These are phyloP conservation scores for Kernera saxatilis DNA, from an alignment of 345 rosid species.

Conservation along the genomic window DNA sequence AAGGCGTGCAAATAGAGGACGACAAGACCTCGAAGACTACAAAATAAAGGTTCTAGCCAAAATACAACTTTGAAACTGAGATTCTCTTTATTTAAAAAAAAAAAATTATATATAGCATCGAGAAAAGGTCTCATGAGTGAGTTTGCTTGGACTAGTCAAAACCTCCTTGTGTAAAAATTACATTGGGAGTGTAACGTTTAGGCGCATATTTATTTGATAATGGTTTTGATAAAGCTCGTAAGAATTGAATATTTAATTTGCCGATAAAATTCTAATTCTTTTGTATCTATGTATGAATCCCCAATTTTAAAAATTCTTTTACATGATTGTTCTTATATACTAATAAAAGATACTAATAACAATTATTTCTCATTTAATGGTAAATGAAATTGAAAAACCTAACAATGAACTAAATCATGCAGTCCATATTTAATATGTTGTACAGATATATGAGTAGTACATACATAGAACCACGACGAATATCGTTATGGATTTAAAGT, in stretches of 20 bases:
- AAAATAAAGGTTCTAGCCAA: slow-evolving; percentile 27
- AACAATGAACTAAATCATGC: neutral
- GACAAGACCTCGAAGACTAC: slow-evolving; percentile 42
- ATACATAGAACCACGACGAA: neutral
- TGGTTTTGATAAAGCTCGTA: neutral
- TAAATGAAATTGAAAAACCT: neutral
- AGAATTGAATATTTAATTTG: neutral
- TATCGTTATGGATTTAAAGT: neutral
- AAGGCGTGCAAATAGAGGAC: slow-evolving; percentile 32
- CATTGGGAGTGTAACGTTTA: neutral
- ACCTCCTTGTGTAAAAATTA: neutral
- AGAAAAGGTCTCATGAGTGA: slow-evolving; percentile 21
- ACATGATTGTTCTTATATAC: too few species aligned
- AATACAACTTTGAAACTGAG: slow-evolving; percentile 32
- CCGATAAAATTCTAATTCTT: slow-evolving; percentile 10
- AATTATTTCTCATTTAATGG: neutral
- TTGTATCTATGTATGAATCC: neutral
- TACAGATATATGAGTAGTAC: neutral
- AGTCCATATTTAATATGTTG: neutral
- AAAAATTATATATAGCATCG: slow-evolving; percentile 2
- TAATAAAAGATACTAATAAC: too few species aligned
- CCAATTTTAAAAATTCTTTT: too few species aligned
- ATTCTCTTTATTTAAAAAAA: too few species aligned
- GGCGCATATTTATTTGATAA: neutral
- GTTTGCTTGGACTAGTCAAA: slow-evolving; percentile 33